Evolutionary conservation across 2,329 filamentous ascomycete genomes (phyloP).

Genomic region (Ophioceras dolichostomum): DNA sequence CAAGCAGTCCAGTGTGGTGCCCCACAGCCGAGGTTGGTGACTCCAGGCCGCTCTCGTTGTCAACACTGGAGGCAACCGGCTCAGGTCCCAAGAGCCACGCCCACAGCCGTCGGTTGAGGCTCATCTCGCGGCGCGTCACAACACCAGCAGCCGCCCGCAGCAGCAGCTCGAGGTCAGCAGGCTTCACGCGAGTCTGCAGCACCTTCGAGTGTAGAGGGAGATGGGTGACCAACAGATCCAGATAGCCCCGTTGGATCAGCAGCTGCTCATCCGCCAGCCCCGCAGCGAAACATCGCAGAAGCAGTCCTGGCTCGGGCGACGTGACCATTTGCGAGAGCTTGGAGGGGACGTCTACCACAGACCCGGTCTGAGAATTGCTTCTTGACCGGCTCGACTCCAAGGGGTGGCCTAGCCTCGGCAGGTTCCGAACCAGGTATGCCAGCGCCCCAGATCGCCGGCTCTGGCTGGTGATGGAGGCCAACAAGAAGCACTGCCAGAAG

Average conservation of each 20-base stretch:
- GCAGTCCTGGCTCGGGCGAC: constrained; percentile 78
- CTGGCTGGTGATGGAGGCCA: constrained; percentile 82
- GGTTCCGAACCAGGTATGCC: constrained; percentile 67
- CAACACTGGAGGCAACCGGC: constrained; percentile 16
- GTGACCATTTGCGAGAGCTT: constrained; percentile 57
- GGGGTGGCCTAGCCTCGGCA: constrained; percentile 56
- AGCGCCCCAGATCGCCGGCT: constrained; percentile 76
- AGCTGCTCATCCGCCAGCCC: constrained; percentile 80
- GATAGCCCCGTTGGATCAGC: constrained; percentile 84
- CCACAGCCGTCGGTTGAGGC: constrained; percentile 88
- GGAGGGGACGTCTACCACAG: constrained; percentile 16
- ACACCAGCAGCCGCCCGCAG: constrained; percentile 77
- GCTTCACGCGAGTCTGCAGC: constrained; percentile 61
- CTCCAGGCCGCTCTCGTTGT: constrained; percentile 20
- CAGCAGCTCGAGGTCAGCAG: constrained; percentile 67
- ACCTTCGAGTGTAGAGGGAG: constrained; percentile 75
- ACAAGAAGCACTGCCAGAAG: constrained; percentile 97
- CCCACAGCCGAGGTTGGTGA: constrained; percentile 29
- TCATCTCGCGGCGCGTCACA: constrained; percentile 88
- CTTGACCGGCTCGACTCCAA: constrained; percentile 14
- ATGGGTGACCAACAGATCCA: constrained; percentile 85
- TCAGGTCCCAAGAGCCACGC: constrained; percentile 86
- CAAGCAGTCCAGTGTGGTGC: constrained; percentile 27
- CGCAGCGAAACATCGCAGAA: constrained; percentile 84
- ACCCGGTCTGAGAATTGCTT: not conserved